phyloP scores from a whole-genome alignment of 176 grass and related monocot species.

The Oryza longistaminata region DNA sequence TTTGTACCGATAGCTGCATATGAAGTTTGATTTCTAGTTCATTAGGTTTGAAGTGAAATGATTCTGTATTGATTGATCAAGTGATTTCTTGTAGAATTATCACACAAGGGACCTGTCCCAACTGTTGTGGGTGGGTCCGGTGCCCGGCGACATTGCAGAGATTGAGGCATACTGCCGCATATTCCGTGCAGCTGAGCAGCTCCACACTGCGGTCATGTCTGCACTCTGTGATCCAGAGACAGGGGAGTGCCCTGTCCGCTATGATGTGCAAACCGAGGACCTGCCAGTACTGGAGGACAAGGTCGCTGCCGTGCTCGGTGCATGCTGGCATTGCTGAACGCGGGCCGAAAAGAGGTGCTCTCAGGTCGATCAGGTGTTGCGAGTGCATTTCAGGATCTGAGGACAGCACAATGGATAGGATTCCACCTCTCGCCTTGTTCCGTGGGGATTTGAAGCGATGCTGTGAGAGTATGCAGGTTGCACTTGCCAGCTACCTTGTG shows the following conservation, averaged over 20 bases:
- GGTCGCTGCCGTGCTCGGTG: no score
- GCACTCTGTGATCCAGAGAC: slow-evolving; percentile 91
- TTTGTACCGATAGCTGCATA: neutral
- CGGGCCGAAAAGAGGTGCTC: slow-evolving; percentile 65
- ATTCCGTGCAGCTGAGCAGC: slow-evolving; percentile 87
- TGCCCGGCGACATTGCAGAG: no score
- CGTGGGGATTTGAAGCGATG: slow-evolving; percentile 92
- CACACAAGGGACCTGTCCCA: slow-evolving; percentile 57
- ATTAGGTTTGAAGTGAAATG: neutral
- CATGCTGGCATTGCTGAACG: no score
- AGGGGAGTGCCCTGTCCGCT: slow-evolving; percentile 66
- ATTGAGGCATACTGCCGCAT: slow-evolving; percentile 93
- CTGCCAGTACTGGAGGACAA: slow-evolving; percentile 13
- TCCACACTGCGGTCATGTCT: slow-evolving; percentile 77
- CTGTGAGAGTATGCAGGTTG: slow-evolving; percentile 91
- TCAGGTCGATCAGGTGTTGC: slow-evolving; percentile 59
- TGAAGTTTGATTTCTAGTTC: neutral
- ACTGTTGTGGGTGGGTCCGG: no score
- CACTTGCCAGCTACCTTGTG: slow-evolving; percentile 65
- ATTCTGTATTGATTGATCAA: slow-evolving; percentile 10
- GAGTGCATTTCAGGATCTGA: slow-evolving; percentile 51
- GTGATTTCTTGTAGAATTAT: slow-evolving; percentile 56
- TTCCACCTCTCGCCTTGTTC: slow-evolving; percentile 81
- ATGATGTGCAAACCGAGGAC: slow-evolving; percentile 75
- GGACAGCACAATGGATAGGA: slow-evolving; percentile 51